Evolutionary conservation across 768 basidiomycete species (phyloP).

Genomic region (Piloderma croceum): DNA sequence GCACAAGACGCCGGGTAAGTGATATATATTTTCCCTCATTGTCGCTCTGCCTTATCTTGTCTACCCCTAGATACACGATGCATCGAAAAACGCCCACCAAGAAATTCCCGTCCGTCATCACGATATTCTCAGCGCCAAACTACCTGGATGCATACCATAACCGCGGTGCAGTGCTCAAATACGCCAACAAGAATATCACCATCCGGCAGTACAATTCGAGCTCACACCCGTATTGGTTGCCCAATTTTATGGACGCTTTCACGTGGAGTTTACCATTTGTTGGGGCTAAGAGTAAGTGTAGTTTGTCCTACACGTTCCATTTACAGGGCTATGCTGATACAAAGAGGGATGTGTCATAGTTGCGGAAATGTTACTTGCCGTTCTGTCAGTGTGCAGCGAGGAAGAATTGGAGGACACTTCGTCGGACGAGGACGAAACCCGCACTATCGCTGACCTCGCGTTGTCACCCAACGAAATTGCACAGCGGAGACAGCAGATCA

Average conservation of each 20-base stretch:
- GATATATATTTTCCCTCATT: slow-evolving; percentile 1
- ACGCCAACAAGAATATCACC: slow-evolving; percentile 94
- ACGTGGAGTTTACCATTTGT: slow-evolving; percentile 98
- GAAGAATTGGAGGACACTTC: slow-evolving; percentile 80
- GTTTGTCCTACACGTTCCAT: slow-evolving; percentile 18
- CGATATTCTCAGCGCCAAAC: slow-evolving; percentile 95
- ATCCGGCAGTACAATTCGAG: slow-evolving; percentile 81
- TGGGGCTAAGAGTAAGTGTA: slow-evolving; percentile 82
- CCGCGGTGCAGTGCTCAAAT: slow-evolving; percentile 94
- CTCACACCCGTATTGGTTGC: slow-evolving; percentile 91
- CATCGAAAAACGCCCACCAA: slow-evolving; percentile 91
- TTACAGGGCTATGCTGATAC: slow-evolving; percentile 14
- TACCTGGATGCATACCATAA: slow-evolving; percentile 97
- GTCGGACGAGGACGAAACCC: slow-evolving; percentile 33
- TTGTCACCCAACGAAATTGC: slow-evolving; percentile 37
- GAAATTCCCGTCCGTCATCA: slow-evolving; percentile 95
- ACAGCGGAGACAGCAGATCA: slow-evolving; percentile 72
- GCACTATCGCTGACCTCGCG: slow-evolving; percentile 21
- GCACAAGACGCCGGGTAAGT: slow-evolving; percentile 91
- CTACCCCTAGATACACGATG: slow-evolving; percentile 71
- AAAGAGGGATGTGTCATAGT: slow-evolving; percentile 42
- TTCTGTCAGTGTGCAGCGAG: slow-evolving; percentile 87
- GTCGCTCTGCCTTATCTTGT: background rate
- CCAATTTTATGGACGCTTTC: slow-evolving; percentile 97
- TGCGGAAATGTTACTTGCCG: slow-evolving; percentile 95